Percentiles rank a stretch among this genome's conserved stretches.
Conservation (phyloP, 306 rosid genomes). For the Fagus sylvatica region DNA sequence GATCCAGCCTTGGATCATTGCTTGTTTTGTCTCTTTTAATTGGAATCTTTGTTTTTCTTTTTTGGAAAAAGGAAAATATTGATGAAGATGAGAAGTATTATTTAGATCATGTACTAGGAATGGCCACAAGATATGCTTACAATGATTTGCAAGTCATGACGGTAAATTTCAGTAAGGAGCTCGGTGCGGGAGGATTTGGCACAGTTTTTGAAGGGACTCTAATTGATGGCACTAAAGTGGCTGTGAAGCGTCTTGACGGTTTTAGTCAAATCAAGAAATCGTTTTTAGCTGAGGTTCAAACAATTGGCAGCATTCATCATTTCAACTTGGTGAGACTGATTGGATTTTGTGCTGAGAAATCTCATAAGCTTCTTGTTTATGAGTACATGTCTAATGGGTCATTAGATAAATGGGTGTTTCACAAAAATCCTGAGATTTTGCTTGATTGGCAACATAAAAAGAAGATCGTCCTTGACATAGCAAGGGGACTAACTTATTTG, state of each 20-base stretch:
- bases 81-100: not conserved
- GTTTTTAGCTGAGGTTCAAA: slow-evolving; percentile 27
- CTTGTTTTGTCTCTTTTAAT: not conserved
- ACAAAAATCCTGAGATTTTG: not conserved
- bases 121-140: slow-evolving; percentile 7
- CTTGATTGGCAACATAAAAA: slow-evolving; percentile 23
- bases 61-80: not conserved
- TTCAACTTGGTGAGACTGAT: slow-evolving; percentile 4
- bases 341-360: slow-evolving; percentile 28
- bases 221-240: slow-evolving; percentile 11
- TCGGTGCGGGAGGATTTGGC: slow-evolving; percentile 9
- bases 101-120: slow-evolving; percentile 5
- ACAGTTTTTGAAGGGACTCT: slow-evolving; percentile 17
- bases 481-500: slow-evolving; percentile 1
- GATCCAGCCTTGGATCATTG: not conserved
- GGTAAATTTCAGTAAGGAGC: slow-evolving; percentile 3
- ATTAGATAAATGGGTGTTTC: not conserved
- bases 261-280: slow-evolving; percentile 5
- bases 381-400: slow-evolving; percentile 21
- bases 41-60: not conserved
- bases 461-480: slow-evolving; percentile 11
- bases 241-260: slow-evolving; percentile 15
- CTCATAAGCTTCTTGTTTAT: slow-evolving; percentile 16
- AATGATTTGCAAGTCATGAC: not conserved
- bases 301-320: slow-evolving; percentile 23